These are phyloP conservation scores for Picea mariana DNA, from an alignment of 83 land plant genomes.

Conservation along the genomic window DNA sequence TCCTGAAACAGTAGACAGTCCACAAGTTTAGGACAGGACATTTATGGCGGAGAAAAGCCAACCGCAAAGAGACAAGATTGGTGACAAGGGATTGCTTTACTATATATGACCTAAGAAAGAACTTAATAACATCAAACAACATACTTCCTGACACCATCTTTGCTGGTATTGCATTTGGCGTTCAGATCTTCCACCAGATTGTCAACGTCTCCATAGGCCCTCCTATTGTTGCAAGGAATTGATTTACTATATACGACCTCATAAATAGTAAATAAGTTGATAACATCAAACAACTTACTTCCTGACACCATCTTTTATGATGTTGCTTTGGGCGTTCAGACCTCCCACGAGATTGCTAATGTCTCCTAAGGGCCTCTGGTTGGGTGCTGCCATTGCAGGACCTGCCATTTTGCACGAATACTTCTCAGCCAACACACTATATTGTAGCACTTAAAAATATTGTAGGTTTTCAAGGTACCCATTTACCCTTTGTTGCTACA, in stretches of 20 bases:
- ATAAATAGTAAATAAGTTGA: not conserved
- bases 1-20: not conserved
- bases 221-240: slow-evolving; percentile 8
- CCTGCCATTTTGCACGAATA: not conserved
- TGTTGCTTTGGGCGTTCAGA: slow-evolving; percentile 23
- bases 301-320: slow-evolving; percentile 25
- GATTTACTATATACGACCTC: no score
- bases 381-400: slow-evolving; percentile 14
- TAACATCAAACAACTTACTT: slow-evolving; percentile 4
- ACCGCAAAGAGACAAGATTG: not conserved
- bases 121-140: slow-evolving; percentile 3
- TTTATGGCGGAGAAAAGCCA: not conserved
- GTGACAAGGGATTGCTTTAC: no score
- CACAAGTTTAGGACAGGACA: not conserved
- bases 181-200: slow-evolving; percentile 28
- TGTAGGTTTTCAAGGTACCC: not conserved
- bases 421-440: no score
- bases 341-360: slow-evolving; percentile 29
- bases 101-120: not conserved
- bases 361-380: slow-evolving; percentile 23
- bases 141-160: slow-evolving; percentile 16
- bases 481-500: not conserved
- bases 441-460: no score
- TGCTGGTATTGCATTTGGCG: slow-evolving; percentile 26
- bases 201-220: slow-evolving; percentile 27